A percentile compares a stretch with the other conserved stretches of the same genome.
These are phyloP conservation scores for Megacollybia marginata DNA, from an alignment of 768 basidiomycete species.

Conservation along the genomic window DNA sequence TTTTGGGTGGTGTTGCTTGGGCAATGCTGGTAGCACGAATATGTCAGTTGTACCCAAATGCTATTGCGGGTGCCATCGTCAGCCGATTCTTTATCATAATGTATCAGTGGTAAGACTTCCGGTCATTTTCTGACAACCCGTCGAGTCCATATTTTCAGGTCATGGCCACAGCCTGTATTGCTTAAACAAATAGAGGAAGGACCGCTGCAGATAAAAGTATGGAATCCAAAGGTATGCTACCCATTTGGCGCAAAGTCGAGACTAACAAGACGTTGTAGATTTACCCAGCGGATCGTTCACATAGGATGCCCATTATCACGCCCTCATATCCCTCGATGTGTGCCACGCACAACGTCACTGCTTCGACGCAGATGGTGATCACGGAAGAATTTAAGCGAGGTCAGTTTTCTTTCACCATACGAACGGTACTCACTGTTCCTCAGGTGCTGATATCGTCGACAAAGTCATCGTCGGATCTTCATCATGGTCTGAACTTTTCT, in stretches of 20 bases:
- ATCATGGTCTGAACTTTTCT: constrained; percentile 89
- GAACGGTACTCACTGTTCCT: background rate
- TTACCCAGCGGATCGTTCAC: constrained; percentile 88
- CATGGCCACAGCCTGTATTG: constrained; percentile 98
- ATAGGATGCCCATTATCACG: constrained; percentile 99
- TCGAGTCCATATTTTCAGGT: constrained; percentile 41
- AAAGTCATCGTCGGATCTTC: constrained; percentile 79
- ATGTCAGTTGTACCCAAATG: constrained; percentile 96
- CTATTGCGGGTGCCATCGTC: constrained; percentile 90
- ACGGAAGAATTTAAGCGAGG: constrained; percentile 94
- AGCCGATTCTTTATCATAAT: constrained; percentile 98
- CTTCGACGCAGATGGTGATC: constrained; percentile 93
- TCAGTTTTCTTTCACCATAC: constrained; percentile 15
- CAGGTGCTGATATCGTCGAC: constrained; percentile 91
- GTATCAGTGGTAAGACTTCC: constrained; percentile 76
- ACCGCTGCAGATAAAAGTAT: constrained; percentile 86
- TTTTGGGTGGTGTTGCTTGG: constrained; percentile 98
- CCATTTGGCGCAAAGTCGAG: background rate
- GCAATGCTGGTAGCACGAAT: constrained; percentile 98
- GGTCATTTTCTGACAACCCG: constrained; percentile 1
- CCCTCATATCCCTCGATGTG: constrained; percentile 99
- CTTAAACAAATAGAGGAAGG: constrained; percentile 96
- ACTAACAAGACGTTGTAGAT: constrained; percentile 38
- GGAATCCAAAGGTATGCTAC: constrained; percentile 84
- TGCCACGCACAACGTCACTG: constrained; percentile 95